These are phyloP conservation scores for Phytophthora lateralis DNA, from an alignment of 352 stramenopile species.

Conservation along the genomic window DNA sequence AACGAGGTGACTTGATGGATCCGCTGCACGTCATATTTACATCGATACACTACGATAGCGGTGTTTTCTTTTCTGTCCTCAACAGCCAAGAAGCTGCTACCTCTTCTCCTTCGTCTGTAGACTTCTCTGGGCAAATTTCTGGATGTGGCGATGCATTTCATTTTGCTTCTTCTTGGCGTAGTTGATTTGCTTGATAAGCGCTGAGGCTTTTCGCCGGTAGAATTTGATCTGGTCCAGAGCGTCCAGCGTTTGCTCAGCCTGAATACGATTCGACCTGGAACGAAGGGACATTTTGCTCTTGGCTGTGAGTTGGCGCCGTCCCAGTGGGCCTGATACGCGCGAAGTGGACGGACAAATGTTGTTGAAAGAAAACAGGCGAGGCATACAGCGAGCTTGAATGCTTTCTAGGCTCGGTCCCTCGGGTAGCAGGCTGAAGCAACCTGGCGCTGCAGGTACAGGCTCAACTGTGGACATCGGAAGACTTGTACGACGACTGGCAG, in stretches of 20 bases:
- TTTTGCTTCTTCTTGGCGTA: constrained; percentile 65
- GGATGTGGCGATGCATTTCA: constrained; percentile 70
- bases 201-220: constrained; percentile 61
- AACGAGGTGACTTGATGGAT: not conserved
- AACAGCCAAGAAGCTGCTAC: constrained; percentile 7
- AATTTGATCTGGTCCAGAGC: constrained; percentile 68
- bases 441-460: constrained; percentile 2
- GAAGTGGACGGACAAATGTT: constrained; percentile 36
- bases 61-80: not conserved
- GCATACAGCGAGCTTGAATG: constrained; percentile 44
- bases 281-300: constrained; percentile 14
- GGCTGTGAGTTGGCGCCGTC: constrained; percentile 1
- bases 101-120: constrained; percentile 40
- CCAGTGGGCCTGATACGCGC: not conserved
- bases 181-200: constrained; percentile 74
- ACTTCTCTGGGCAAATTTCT: constrained; percentile 60
- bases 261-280: constrained; percentile 35
- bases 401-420: not conserved
- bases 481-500: constrained; percentile 28
- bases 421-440: constrained; percentile 17
- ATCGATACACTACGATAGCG: constrained; percentile 14
- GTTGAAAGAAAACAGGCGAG: constrained; percentile 49
- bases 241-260: constrained; percentile 58
- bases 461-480: constrained; percentile 27
- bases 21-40: constrained; percentile 29